Evolutionary conservation across 768 basidiomycete genomes (phyloP).

Genomic region (Pholiota microspora): DNA sequence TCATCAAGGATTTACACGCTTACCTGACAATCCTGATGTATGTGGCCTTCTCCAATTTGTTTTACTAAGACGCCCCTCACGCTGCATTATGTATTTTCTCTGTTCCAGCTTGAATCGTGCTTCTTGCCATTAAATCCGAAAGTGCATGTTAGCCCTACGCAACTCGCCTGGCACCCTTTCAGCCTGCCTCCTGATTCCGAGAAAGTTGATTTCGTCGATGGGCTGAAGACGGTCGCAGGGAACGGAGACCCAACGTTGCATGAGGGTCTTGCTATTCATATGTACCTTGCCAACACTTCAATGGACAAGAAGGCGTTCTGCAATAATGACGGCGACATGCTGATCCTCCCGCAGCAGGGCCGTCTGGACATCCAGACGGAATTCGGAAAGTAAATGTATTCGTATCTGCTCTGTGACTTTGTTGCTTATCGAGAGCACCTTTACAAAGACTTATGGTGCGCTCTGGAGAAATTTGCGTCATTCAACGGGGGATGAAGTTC

Average conservation of each 20-base stretch:
- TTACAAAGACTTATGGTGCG: slow-evolving; percentile 52
- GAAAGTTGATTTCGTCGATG: slow-evolving; percentile 54
- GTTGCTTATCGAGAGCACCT: not conserved
- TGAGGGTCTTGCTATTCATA: slow-evolving; percentile 63
- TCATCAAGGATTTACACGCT: slow-evolving; percentile 55
- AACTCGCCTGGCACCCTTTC: slow-evolving; percentile 67
- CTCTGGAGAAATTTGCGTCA: slow-evolving; percentile 63
- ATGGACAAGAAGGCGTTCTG: slow-evolving; percentile 63
- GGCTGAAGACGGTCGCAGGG: slow-evolving; percentile 62
- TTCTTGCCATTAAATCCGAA: slow-evolving; percentile 60
- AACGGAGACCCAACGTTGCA: slow-evolving; percentile 61
- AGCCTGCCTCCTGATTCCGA: slow-evolving; percentile 41
- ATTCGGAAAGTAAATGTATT: slow-evolving; percentile 52
- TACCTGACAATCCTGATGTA: slow-evolving; percentile 60
- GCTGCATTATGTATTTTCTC: not conserved
- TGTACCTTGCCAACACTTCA: slow-evolving; percentile 57
- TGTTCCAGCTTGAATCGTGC: slow-evolving; percentile 55
- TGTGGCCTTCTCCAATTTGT: slow-evolving; percentile 17
- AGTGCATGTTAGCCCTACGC: slow-evolving; percentile 60
- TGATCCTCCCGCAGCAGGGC: slow-evolving; percentile 65
- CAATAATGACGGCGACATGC: slow-evolving; percentile 64
- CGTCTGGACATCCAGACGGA: slow-evolving; percentile 69
- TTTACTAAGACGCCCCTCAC: too few species aligned
- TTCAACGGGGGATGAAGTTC: slow-evolving; percentile 67
- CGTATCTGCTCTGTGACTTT: not conserved